Percentiles rank a stretch among this genome's conserved stretches.
Evolutionary conservation across 495 filamentous ascomycete species (phyloP).

Genomic region (Tetracladium setigerum): DNA sequence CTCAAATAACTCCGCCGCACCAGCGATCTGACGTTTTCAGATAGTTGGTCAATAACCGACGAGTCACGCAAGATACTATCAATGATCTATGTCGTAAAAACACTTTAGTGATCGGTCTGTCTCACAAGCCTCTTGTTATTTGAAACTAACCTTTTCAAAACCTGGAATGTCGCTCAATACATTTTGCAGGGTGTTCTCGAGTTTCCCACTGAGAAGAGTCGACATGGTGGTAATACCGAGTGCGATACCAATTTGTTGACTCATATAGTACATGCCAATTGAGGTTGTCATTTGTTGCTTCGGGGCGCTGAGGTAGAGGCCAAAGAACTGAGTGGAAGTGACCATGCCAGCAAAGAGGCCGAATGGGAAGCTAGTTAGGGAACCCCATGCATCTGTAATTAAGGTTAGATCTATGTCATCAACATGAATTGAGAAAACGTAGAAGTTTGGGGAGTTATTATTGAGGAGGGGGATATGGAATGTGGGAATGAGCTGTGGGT

Average conservation of each 20-base stretch:
- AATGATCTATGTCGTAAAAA: slow-evolving; percentile 20
- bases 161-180: slow-evolving; percentile 6
- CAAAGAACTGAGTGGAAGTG: slow-evolving; percentile 27
- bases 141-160: slow-evolving; percentile 5
- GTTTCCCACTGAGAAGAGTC: slow-evolving; percentile 21
- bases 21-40: slow-evolving; percentile 8
- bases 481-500: too few species aligned
- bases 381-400: slow-evolving; percentile 14
- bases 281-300: slow-evolving; percentile 19
- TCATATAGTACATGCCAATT: slow-evolving; percentile 28
- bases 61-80: slow-evolving; percentile 22
- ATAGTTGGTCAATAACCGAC: slow-evolving; percentile 14
- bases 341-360: slow-evolving; percentile 24
- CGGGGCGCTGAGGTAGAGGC: slow-evolving; percentile 20
- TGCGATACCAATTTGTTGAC: slow-evolving; percentile 30
- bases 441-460: too few species aligned
- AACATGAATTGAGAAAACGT: too few species aligned
- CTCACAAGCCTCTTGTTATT: background rate
- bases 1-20: slow-evolving; percentile 21
- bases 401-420: too few species aligned
- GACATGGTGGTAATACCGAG: slow-evolving; percentile 22
- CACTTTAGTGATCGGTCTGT: background rate
- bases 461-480: too few species aligned
- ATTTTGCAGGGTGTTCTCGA: slow-evolving; percentile 14
- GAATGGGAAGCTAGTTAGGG: slow-evolving; percentile 16